phyloP scores from a whole-genome alignment of 805 yeast species.

The Helenozyma rhizophorensis region DNA sequence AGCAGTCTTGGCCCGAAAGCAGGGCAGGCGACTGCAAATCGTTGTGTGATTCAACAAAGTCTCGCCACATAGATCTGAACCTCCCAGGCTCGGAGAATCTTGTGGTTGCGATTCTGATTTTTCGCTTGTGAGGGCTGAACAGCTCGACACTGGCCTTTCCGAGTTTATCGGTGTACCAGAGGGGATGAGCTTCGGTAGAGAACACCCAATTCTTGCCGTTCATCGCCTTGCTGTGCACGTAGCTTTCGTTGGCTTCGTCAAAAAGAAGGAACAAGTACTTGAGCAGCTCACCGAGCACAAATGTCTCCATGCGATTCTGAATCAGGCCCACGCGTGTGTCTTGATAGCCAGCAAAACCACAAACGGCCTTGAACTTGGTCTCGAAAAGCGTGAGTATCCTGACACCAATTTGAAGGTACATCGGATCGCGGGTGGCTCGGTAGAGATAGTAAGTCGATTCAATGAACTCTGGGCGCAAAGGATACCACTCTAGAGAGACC shows the following conservation, averaged over 20 bases:
- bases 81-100: conserved; percentile 4
- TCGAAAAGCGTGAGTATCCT: conserved; percentile 54
- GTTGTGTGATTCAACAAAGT: conserved; percentile 2
- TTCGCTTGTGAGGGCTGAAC: conserved; percentile 5
- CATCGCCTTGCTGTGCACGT: conserved; percentile 29
- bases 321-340: conserved; percentile 57
- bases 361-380: conserved; percentile 48
- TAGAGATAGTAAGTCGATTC: conserved; percentile 85
- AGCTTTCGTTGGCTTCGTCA: conserved; percentile 54
- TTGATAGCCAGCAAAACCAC: conserved; percentile 80
- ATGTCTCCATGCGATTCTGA: conserved; percentile 88
- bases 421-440: conserved; percentile 81
- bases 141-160: conserved; percentile 6
- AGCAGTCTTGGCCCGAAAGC: conserved; percentile 1
- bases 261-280: conserved; percentile 79
- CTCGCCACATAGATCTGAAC: conserved; percentile 10
- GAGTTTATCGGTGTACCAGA: conserved; percentile 56
- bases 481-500: conserved; percentile 80
- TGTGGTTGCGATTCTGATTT: conserved; percentile 4
- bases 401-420: conserved; percentile 73
- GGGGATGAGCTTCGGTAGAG: conserved; percentile 89
- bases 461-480: conserved; percentile 85
- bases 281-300: conserved; percentile 81
- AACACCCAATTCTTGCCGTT: conserved; percentile 56
- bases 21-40: conserved; percentile 1